Base-by-base conservation (phyloP, 1,139 yeast genomes). In the Suhomyces atakaporum region DNA sequence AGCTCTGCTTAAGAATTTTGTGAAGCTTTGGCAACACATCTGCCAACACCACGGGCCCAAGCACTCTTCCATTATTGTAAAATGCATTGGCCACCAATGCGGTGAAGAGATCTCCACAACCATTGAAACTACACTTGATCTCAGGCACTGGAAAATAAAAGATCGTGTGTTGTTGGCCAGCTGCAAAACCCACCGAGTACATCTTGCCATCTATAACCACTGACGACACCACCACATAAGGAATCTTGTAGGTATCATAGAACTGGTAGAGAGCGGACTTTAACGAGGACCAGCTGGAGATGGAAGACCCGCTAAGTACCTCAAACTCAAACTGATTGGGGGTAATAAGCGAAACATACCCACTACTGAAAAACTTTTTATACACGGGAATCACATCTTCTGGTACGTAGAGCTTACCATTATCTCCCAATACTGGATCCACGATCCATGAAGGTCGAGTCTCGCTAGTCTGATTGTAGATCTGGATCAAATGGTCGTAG, bases 21-120 rank as follows among this genome's bases (percentile, higher is more conserved):
- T 59, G 49, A 14, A 71, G 51, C 41, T 57, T 63, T 12, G 39
- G 40, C 35, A 67, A 51, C 4, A 60, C 63, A 29, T 51, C 57
- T 3, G 56, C 53, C 21, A 71, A 44, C 16, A 58, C 61, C 6
- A 40, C 40, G 1, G 63, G 62, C 3, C 60, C 53, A 5, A 69
- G 51, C 11, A 30, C 35, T 24, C 42, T 28, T 7, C 47, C 45
- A 28, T 56, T 52, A 6, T 48, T 40, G 39, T 52, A 56, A 42
- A 63, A 69, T 6, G 51, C 53, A 35, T 68, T 54, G 12, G 73
- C 62, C n/a, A 69, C 32, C 18, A 71, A 51, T 1, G 68, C 75
- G 1, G 72, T 60, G 44, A 71, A 69, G 15, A 71, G 53, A 44
- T 71, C 77, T 5, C 77, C 77, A 46, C 74, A 66, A 4, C 77